Conservation (phyloP, 2,329 filamentous ascomycete genomes). For the Tolypocladium inflatum region DNA sequence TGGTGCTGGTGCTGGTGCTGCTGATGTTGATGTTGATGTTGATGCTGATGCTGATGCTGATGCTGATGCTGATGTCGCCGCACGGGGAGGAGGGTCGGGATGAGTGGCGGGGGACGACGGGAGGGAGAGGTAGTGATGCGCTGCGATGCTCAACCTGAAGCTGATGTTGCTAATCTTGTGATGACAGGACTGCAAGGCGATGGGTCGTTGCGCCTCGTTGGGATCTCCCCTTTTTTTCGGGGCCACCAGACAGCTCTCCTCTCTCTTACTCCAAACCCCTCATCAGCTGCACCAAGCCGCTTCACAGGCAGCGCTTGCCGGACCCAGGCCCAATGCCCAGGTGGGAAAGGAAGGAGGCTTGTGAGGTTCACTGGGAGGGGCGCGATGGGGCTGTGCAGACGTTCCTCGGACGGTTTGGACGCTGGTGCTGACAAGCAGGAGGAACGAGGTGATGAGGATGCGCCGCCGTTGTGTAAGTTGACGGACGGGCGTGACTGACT, state of each 20-base stretch:
- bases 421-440: background rate
- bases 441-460: background rate
- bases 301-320: background rate
- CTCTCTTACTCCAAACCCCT: background rate
- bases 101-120: background rate
- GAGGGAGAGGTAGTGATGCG: background rate
- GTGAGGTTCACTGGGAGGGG: background rate
- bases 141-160: background rate
- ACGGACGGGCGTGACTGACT: background rate
- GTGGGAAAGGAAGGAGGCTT: background rate
- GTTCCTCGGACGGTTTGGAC: background rate
- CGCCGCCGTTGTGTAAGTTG: background rate
- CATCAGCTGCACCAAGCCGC: background rate
- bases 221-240: background rate
- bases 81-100: background rate
- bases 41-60: too few species aligned
- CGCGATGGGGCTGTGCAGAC: background rate
- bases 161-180: background rate
- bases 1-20: slow-evolving; percentile 1
- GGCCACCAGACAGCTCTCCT: background rate
- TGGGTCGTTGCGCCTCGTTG: background rate
- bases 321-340: background rate
- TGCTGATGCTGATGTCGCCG: slow-evolving; percentile 3
- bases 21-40: too few species aligned
- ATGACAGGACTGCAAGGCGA: background rate